These are phyloP conservation scores for Eimeria acervulina DNA, from an alignment of 169 alveolate species.

Conservation along the genomic window DNA sequence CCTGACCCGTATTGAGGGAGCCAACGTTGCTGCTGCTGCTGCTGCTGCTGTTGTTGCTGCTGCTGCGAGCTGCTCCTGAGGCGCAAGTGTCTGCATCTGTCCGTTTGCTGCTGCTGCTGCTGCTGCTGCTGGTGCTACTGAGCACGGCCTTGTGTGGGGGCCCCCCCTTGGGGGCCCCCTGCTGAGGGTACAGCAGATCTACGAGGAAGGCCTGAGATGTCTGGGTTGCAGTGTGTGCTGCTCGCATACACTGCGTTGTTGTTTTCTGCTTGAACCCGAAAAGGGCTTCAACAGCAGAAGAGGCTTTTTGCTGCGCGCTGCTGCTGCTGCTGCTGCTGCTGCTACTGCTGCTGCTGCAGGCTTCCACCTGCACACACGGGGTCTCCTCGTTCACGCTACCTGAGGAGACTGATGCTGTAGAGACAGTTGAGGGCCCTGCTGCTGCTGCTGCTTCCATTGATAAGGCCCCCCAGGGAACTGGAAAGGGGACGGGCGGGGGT, in stretches of 20 bases:
- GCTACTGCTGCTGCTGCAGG: background rate
- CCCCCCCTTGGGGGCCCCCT: constrained; percentile 20
- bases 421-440: background rate
- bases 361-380: background rate
- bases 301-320: background rate
- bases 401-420: background rate
- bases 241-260: background rate
- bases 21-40: constrained; percentile 15
- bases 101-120: constrained; percentile 17
- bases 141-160: background rate
- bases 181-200: constrained; percentile 29
- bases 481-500: constrained; percentile 43
- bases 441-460: background rate
- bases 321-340: too few species aligned
- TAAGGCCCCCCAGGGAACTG: constrained; percentile 50
- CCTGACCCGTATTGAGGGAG: background rate
- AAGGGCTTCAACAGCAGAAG: background rate
- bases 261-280: constrained; percentile 1
- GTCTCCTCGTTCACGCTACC: background rate
- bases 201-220: background rate
- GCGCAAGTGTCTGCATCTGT: background rate
- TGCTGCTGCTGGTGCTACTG: constrained; percentile 43
- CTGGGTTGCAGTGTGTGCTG: background rate
- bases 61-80: background rate
- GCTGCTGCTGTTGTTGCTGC: constrained; percentile 47